phyloP scores from a whole-genome alignment of 768 basidiomycete genomes.

The Mrakia gelida region DNA sequence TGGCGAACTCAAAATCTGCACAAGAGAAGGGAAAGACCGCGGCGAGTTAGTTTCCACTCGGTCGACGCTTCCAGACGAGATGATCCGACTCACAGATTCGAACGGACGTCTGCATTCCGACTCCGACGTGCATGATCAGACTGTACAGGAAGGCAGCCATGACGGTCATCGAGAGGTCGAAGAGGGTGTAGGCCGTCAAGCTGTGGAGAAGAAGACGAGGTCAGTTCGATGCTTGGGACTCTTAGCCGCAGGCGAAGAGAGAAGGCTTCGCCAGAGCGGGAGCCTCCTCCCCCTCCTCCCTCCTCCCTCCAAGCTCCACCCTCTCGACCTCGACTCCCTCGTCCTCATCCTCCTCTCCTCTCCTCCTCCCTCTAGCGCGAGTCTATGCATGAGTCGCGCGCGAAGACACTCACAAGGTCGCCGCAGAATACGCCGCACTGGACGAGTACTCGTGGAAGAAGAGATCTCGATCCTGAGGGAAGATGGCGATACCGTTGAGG shows the following conservation, averaged over 20 bases:
- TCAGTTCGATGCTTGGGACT: too few species aligned
- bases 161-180: conserved; percentile 45
- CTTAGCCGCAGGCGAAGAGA: too few species aligned
- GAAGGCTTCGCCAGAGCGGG: too few species aligned
- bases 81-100: conserved; percentile 38
- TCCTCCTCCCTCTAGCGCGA: too few species aligned
- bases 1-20: conserved; percentile 42
- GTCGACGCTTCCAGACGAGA: background rate
- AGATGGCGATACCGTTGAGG: conserved; percentile 47
- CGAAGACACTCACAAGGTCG: conserved; percentile 44
- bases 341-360: too few species aligned
- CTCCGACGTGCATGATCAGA: conserved; percentile 43
- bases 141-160: conserved; percentile 39
- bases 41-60: background rate
- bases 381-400: too few species aligned
- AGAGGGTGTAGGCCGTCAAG: conserved; percentile 43
- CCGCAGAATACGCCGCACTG: conserved; percentile 47
- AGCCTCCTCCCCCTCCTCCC: too few species aligned
- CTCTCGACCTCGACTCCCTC: too few species aligned
- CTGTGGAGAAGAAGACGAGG: background rate
- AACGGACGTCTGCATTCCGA: conserved; percentile 43
- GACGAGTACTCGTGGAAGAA: conserved; percentile 50
- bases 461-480: conserved; percentile 49
- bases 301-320: too few species aligned
- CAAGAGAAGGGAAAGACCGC: too few species aligned